Evolutionary conservation across 257 asterid species (phyloP).

Genomic region (Hygrophila difformis): DNA sequence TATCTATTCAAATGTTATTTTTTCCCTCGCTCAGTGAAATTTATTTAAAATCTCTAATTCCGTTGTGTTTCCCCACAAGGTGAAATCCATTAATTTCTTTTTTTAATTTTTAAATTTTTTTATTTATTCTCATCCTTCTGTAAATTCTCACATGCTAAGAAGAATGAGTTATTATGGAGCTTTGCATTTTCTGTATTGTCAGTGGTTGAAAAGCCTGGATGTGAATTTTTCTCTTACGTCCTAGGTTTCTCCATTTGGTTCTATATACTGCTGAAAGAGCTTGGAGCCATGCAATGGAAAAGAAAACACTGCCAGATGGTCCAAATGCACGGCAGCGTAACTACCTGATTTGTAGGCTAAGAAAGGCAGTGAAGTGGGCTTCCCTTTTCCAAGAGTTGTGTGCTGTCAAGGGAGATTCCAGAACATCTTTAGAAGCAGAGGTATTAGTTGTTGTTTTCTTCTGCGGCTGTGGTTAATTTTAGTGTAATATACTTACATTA

Average conservation of each 20-base stretch:
- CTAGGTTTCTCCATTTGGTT: slow-evolving; percentile 86
- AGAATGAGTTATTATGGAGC: background rate
- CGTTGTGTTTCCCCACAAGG: too few species aligned
- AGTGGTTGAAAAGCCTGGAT: background rate
- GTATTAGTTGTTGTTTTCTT: slow-evolving; percentile 26
- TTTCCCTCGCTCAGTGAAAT: too few species aligned
- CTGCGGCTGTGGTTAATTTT: too few species aligned
- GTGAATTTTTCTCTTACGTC: background rate
- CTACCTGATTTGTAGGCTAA: slow-evolving; percentile 89
- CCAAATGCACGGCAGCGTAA: slow-evolving; percentile 89
- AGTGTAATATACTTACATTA: too few species aligned
- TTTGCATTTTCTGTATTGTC: background rate
- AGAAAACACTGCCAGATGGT: slow-evolving; percentile 90
- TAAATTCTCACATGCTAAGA: too few species aligned
- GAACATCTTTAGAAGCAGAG: slow-evolving; percentile 97
- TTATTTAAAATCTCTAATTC: too few species aligned
- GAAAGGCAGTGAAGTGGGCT: slow-evolving; percentile 96
- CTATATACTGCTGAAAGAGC: slow-evolving; percentile 93
- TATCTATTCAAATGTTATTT: too few species aligned
- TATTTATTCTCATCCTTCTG: too few species aligned
- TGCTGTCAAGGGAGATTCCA: slow-evolving; percentile 78
- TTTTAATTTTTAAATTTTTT: too few species aligned
- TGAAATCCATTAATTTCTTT: too few species aligned
- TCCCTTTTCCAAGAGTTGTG: slow-evolving; percentile 73
- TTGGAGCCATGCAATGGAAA: slow-evolving; percentile 99